A percentile compares a stretch with the other conserved stretches of the same genome.
Evolutionary conservation across 2,329 filamentous ascomycete genomes (phyloP).

Genomic region (Colletotrichum brevisporum): DNA sequence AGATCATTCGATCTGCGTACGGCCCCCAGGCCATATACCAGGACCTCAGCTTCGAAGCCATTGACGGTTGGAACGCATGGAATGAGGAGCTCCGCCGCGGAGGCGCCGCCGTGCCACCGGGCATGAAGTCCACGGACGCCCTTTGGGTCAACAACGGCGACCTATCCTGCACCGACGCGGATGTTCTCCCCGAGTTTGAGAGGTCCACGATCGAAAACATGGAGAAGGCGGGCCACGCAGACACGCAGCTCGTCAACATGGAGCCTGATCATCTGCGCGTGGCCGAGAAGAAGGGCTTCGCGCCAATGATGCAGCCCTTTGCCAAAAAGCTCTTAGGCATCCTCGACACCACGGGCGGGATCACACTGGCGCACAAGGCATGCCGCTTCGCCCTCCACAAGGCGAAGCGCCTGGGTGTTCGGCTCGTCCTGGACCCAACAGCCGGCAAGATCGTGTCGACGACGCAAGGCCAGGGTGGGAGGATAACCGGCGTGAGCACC

Average conservation of each 20-base stretch:
- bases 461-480: constrained; percentile 19
- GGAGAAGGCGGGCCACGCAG: constrained; percentile 49
- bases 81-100: constrained; percentile 53
- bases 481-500: constrained; percentile 52
- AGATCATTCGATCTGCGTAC: constrained; percentile 2
- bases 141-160: constrained; percentile 57
- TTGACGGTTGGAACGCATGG: constrained; percentile 59
- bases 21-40: constrained; percentile 60
- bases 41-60: constrained; percentile 58
- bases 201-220: constrained; percentile 52
- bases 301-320: constrained; percentile 6
- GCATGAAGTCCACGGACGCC: constrained; percentile 51
- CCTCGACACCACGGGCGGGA: constrained; percentile 51
- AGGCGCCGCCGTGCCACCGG: constrained; percentile 49
- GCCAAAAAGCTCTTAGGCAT: constrained; percentile 8
- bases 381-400: constrained; percentile 61
- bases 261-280: constrained; percentile 46
- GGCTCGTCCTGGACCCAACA: constrained; percentile 53
- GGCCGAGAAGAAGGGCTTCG: constrained; percentile 45
- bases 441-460: constrained; percentile 49
- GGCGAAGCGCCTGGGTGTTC: constrained; percentile 55
- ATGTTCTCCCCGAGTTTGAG: constrained; percentile 50
- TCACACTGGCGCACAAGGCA: constrained; percentile 60
- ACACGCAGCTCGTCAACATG: constrained; percentile 52
- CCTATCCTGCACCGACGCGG: constrained; percentile 45